Evolutionary conservation across 768 basidiomycete genomes (phyloP).

Genomic region (Lactarius akahatsu): DNA sequence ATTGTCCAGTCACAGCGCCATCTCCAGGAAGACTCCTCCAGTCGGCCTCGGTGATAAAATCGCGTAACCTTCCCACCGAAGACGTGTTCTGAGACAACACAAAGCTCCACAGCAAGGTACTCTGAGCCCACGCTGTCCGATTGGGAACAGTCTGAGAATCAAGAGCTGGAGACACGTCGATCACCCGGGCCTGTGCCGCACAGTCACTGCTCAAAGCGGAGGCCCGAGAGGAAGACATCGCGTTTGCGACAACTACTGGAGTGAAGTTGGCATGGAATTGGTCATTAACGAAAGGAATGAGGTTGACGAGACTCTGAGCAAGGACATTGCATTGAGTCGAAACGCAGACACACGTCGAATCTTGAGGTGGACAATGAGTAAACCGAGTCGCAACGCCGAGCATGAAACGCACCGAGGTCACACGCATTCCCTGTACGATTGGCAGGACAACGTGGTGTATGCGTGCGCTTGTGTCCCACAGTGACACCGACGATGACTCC

Average conservation of each 20-base stretch:
- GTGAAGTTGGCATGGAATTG: slow-evolving; percentile 50
- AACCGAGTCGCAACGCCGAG: neutral
- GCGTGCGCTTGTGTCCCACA: slow-evolving; percentile 35
- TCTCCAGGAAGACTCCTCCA: slow-evolving; percentile 47
- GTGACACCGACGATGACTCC: slow-evolving; percentile 48
- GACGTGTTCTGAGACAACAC: slow-evolving; percentile 49
- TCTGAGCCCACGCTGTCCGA: slow-evolving; percentile 56
- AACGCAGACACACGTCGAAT: slow-evolving; percentile 63
- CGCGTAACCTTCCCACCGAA: slow-evolving; percentile 42
- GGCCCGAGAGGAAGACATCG: slow-evolving; percentile 53
- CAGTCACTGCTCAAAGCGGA: slow-evolving; percentile 46
- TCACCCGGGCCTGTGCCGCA: slow-evolving; percentile 49
- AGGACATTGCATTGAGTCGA: slow-evolving; percentile 53
- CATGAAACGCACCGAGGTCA: slow-evolving; percentile 49
- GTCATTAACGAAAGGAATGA: slow-evolving; percentile 50
- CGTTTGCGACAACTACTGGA: slow-evolving; percentile 42
- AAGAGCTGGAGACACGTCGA: slow-evolving; percentile 53
- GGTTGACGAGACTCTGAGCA: slow-evolving; percentile 50
- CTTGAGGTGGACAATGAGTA: slow-evolving; percentile 37
- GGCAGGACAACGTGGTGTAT: slow-evolving; percentile 39
- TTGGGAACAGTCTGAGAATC: slow-evolving; percentile 44
- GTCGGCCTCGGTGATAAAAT: slow-evolving; percentile 48
- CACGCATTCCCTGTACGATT: slow-evolving; percentile 52
- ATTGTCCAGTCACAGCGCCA: slow-evolving; percentile 39
- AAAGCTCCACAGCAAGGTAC: slow-evolving; percentile 60